Evolutionary conservation across 805 yeast species (phyloP).

Genomic region (Kazachstania bromeliacearum): DNA sequence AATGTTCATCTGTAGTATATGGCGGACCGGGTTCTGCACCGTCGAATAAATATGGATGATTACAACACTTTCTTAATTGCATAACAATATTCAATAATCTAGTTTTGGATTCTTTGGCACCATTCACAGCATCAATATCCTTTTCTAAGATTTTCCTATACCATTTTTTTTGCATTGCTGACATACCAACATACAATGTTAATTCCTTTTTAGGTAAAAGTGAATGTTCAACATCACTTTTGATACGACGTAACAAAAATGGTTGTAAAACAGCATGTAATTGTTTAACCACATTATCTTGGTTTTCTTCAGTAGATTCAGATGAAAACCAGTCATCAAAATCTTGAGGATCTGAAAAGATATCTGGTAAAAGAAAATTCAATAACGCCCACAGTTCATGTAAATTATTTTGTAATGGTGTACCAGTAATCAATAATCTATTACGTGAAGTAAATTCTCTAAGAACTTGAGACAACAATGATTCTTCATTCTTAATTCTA

Average conservation of each 20-base stretch:
- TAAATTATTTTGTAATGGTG: slow-evolving; percentile 70
- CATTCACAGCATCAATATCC: slow-evolving; percentile 78
- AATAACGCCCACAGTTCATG: slow-evolving; percentile 77
- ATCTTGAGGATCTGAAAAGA: slow-evolving; percentile 60
- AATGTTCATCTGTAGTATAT: slow-evolving; percentile 74
- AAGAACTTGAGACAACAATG: slow-evolving; percentile 61
- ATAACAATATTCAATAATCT: slow-evolving; percentile 69
- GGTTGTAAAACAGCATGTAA: slow-evolving; percentile 70
- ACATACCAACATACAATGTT: slow-evolving; percentile 65
- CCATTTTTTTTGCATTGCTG: slow-evolving; percentile 73
- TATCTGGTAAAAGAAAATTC: slow-evolving; percentile 69
- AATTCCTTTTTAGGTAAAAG: slow-evolving; percentile 66
- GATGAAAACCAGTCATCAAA: slow-evolving; percentile 68
- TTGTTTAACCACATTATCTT: slow-evolving; percentile 52
- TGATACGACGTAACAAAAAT: slow-evolving; percentile 64
- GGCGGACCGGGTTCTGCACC: slow-evolving; percentile 92
- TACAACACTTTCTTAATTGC: slow-evolving; percentile 80
- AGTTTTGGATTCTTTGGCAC: slow-evolving; percentile 70
- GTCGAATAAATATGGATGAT: slow-evolving; percentile 76
- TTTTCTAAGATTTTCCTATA: slow-evolving; percentile 67
- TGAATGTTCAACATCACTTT: slow-evolving; percentile 73
- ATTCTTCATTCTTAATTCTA: slow-evolving; percentile 69
- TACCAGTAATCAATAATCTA: slow-evolving; percentile 68
- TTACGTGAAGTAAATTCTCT: slow-evolving; percentile 63
- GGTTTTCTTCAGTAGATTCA: slow-evolving; percentile 33